Percentiles rank a stretch among this genome's conserved stretches.
phyloP scores from a whole-genome alignment of 495 filamentous ascomycete species.

The Clavariopsis aquatica region DNA sequence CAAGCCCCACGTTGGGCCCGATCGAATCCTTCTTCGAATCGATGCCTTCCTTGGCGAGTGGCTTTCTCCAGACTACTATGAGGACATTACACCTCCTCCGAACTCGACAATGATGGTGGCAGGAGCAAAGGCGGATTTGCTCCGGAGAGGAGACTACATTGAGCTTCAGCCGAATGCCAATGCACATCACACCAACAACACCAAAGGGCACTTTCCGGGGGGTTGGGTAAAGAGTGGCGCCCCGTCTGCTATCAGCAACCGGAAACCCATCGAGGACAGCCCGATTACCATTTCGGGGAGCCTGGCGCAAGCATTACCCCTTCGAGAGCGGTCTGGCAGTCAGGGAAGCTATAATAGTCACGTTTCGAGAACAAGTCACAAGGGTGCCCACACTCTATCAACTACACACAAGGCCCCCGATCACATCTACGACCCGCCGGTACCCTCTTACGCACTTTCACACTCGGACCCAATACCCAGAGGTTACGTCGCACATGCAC shows the following conservation, averaged over 20 bases:
- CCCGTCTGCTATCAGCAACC: slow-evolving; percentile 16
- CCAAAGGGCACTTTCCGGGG: slow-evolving; percentile 57
- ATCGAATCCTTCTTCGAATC: slow-evolving; percentile 67
- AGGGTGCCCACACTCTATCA: slow-evolving; percentile 7
- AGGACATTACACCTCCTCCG: slow-evolving; percentile 86
- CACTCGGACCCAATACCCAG: slow-evolving; percentile 75
- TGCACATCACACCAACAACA: slow-evolving; percentile 24
- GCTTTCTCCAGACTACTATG: slow-evolving; percentile 90
- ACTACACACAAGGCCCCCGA: slow-evolving; percentile 29
- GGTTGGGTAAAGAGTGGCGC: slow-evolving; percentile 57
- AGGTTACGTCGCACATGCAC: slow-evolving; percentile 89
- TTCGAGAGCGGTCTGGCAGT: slow-evolving; percentile 50
- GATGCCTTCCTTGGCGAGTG: slow-evolving; percentile 96
- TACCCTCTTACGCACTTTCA: slow-evolving; percentile 81
- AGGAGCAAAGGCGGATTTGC: slow-evolving; percentile 78
- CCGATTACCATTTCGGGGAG: slow-evolving; percentile 37
- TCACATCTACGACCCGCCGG: slow-evolving; percentile 66
- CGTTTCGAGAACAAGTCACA: slow-evolving; percentile 15
- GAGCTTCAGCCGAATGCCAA: slow-evolving; percentile 45
- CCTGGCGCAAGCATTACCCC: slow-evolving; percentile 43
- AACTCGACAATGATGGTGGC: slow-evolving; percentile 82
- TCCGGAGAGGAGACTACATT: slow-evolving; percentile 66
- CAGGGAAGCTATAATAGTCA: slow-evolving; percentile 30
- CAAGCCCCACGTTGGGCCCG: slow-evolving; percentile 17
- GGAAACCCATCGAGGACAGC: slow-evolving; percentile 38